Evolutionary conservation across 2,329 filamentous ascomycete genomes (phyloP), one percentile per base, ranked within the genome.

Genomic region (Phyllosticta ampelicida): DNA sequence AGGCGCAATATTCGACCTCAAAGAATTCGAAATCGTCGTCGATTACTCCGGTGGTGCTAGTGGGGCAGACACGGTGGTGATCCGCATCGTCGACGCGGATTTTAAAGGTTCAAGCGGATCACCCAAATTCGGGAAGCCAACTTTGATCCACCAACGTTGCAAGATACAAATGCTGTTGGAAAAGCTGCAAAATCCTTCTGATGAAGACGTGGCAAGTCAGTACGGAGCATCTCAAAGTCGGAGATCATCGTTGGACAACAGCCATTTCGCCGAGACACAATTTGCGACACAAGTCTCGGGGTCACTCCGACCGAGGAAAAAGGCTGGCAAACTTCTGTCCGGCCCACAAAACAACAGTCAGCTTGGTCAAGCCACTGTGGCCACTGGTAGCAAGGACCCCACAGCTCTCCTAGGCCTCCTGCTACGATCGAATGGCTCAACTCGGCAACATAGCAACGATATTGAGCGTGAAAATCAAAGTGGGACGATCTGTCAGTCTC

Each of bases 1-100:
- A 16, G 53, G 61, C 36, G 54, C 55, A 10, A 51, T 63, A 5
- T 44, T 71, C n/a, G 53, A 60, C 9, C 59, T 59, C 8, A 49
- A 21, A 9, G 1, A 16, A 2, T 52, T 59, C 20, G 57, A 55
- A 36, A 48, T 59, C 18, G 49, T 55, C 11, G 18, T 55, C 2
- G 48, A 53, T 2, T 29, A n/a, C 5, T 51, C 48, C 21, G 48
- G 53, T 11, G 48, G 53, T 11, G 26, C 53, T 3, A 11, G 10
- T 1, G 48, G 44, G 1, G 48, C 44, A 13, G 53, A 59, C 21
- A 49, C n/a, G 1, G 29, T 59, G 1, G 21, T 16, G 16, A 20
- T 59, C 11, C 53, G 55, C 9, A 13, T 59, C 2, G 30, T 2
- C 2, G 13, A 48, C 13, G 20, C 44, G 9, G 6, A 29, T 2